A percentile compares a stretch with the other conserved stretches of the same genome.
These are phyloP conservation scores for Salvia hispanica DNA, from an alignment of 257 asterid genomes.

Conservation along the genomic window DNA sequence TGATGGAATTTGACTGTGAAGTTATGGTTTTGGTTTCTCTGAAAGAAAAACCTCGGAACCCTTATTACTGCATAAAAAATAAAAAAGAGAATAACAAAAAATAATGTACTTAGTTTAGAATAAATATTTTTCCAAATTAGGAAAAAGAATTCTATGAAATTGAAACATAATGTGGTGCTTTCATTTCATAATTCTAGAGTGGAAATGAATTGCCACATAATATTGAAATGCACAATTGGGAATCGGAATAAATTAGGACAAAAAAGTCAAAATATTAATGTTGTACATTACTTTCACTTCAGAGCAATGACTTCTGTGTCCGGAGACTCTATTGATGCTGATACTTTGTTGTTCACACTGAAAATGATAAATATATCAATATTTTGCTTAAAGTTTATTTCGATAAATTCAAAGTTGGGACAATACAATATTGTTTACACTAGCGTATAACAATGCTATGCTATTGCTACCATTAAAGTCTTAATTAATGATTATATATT, in stretches of 20 bases:
- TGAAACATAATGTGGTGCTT: no score
- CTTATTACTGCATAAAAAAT: no score
- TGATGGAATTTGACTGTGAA: no score
- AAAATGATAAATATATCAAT: neutral
- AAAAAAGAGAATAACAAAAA: no score
- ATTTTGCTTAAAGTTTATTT: neutral
- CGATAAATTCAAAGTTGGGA: neutral
- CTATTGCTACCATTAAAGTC: slow-evolving; percentile 1
- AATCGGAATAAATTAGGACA: no score
- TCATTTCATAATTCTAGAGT: neutral
- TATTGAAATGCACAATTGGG: neutral
- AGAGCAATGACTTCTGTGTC: slow-evolving; percentile 50
- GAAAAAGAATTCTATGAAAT: no score
- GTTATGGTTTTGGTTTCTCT: no score
- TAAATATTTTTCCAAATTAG: no score
- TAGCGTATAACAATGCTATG: neutral
- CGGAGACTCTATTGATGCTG: slow-evolving; percentile 35
- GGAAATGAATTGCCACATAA: neutral
- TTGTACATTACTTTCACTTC: slow-evolving; percentile 32
- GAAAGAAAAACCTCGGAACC: no score
- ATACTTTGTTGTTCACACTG: slow-evolving; percentile 31
- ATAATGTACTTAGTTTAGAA: no score
- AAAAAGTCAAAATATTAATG: slow-evolving; percentile 40
- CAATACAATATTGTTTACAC: neutral
- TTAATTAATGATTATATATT: neutral